Conservation (phyloP, 2,329 filamentous ascomycete species). For the Scedosporium aurantiacum region DNA sequence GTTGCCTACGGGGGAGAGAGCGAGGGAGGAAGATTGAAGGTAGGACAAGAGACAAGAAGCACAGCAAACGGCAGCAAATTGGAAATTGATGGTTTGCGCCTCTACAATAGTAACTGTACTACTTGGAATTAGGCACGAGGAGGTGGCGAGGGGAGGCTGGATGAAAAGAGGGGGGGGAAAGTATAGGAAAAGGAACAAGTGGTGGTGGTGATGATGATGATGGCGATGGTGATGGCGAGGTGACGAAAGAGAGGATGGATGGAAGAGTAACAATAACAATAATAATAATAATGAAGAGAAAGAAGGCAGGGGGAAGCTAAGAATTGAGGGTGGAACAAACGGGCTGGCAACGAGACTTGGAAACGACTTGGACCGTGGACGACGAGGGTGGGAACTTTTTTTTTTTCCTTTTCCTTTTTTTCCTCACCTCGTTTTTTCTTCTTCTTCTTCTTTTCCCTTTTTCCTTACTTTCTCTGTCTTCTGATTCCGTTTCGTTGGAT, state of each 20-base stretch:
- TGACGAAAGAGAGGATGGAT: not conserved
- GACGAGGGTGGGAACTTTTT: constrained; percentile 10
- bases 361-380: constrained; percentile 7
- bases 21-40: constrained; percentile 9
- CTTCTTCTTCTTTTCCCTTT: not conserved
- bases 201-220: too few relatives aligned
- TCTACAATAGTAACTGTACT: not conserved
- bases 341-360: not conserved
- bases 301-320: constrained; percentile 5
- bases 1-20: constrained; percentile 1
- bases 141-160: not conserved
- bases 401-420: constrained; percentile 2
- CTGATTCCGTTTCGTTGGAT: constrained; percentile 3
- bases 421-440: constrained; percentile 1
- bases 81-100: not conserved
- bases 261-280: not conserved
- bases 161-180: not conserved
- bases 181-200: not conserved
- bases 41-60: constrained; percentile 3
- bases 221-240: not conserved
- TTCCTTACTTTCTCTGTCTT: not conserved
- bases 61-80: not conserved
- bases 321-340: constrained; percentile 1
- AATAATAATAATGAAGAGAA: not conserved
- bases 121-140: not conserved